These are phyloP conservation scores for Endocarpon pusillum DNA, from an alignment of 495 filamentous ascomycete genomes.

Conservation along the genomic window DNA sequence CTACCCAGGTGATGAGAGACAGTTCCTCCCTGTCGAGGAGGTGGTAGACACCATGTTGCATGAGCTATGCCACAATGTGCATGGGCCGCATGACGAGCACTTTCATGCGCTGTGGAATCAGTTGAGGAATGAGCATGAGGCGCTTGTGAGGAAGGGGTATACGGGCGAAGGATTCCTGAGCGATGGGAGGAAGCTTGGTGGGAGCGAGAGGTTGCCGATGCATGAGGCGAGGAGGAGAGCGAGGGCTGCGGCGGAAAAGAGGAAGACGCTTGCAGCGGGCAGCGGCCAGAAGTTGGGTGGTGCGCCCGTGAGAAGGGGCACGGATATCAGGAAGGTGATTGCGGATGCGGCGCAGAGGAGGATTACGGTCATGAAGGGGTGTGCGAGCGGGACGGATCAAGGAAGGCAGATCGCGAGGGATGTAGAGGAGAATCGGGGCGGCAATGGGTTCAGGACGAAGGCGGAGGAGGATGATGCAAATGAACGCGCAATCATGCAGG, in stretches of 20 bases:
- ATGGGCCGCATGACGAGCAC: conserved; percentile 63
- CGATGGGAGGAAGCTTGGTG: conserved; percentile 57
- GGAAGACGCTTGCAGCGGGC: conserved; percentile 37
- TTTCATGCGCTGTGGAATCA: conserved; percentile 82
- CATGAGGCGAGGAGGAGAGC: conserved; percentile 65
- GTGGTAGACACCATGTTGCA: conserved; percentile 89
- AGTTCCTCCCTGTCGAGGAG: conserved; percentile 67
- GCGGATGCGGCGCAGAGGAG: conserved; percentile 55
- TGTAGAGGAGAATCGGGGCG: conserved; percentile 47
- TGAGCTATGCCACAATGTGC: conserved; percentile 79
- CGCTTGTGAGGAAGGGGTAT: conserved; percentile 62
- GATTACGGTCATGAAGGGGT: conserved; percentile 49
- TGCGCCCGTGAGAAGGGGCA: conserved; percentile 36
- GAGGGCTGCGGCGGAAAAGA: conserved; percentile 58
- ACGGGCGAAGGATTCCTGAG: conserved; percentile 83
- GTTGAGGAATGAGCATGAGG: conserved; percentile 68
- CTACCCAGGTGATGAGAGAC: conserved; percentile 51
- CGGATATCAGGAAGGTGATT: conserved; percentile 60
- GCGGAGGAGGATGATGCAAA: conserved; percentile 84
- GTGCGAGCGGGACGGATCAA: conserved; percentile 49
- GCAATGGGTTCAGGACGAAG: conserved; percentile 63
- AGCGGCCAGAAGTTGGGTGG: conserved; percentile 67
- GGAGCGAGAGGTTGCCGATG: conserved; percentile 38
- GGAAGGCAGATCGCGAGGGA: conserved; percentile 36
- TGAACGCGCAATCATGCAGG: conserved; percentile 74